Conservation (phyloP, 2,329 filamentous ascomycete species). For the Calonectria honghensis region DNA sequence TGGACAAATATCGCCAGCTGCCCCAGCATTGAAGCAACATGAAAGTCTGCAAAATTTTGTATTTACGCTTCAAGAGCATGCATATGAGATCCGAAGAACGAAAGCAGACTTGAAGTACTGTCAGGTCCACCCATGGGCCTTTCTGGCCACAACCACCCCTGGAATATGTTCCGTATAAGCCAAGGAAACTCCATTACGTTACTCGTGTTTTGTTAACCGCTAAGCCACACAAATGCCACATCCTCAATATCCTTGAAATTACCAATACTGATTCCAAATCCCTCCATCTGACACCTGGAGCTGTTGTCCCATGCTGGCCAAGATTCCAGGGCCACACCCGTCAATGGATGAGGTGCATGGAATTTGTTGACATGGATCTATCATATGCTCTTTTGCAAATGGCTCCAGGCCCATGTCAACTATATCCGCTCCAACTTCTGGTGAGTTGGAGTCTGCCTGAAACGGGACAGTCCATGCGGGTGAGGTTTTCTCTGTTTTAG, state of each 20-base stretch:
- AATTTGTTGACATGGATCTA: constrained; percentile 23
- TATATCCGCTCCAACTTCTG: constrained; percentile 49
- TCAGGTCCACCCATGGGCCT: background rate
- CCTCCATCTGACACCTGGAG: constrained; percentile 20
- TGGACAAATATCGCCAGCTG: background rate
- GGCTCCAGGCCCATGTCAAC: constrained; percentile 51
- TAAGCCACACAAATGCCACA: background rate
- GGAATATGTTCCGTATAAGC: background rate
- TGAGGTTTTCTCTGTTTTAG: constrained; percentile 47
- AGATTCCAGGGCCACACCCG: constrained; percentile 22
- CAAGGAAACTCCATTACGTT: constrained; percentile 9
- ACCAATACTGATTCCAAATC: constrained; percentile 49
- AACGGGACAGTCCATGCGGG: constrained; percentile 51
- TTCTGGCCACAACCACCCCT: background rate
- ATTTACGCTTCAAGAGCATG: background rate
- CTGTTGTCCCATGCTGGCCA: constrained; percentile 17
- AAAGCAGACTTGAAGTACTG: background rate
- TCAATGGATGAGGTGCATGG: constrained; percentile 2
- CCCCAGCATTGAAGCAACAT: background rate
- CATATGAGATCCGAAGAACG: background rate
- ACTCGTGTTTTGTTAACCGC: background rate
- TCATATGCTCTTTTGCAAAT: constrained; percentile 33
- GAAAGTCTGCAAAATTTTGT: background rate
- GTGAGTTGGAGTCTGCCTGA: constrained; percentile 44
- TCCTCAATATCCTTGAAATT: constrained; percentile 37